These are phyloP conservation scores for Xenoacremonium recifei DNA, from an alignment of 2,329 filamentous ascomycete genomes.

Conservation along the genomic window DNA sequence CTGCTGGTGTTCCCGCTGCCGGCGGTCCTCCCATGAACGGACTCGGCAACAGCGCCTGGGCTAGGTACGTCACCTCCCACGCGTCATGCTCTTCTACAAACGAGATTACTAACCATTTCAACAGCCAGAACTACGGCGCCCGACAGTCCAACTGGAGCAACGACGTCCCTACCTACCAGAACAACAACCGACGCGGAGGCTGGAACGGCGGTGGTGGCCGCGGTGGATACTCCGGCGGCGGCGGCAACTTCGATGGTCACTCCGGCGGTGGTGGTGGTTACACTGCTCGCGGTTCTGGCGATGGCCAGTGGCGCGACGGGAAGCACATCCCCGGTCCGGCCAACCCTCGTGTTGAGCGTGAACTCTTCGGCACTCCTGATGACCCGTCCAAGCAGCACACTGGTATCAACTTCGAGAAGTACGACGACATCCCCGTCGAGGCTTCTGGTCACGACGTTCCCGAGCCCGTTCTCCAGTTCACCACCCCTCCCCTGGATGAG, in stretches of 20 bases:
- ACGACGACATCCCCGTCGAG: conserved; percentile 98
- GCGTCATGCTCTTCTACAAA: background rate
- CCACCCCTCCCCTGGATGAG: conserved; percentile 91
- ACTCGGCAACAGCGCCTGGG: conserved; percentile 64
- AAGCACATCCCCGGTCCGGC: conserved; percentile 90
- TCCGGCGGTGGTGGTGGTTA: conserved; percentile 52
- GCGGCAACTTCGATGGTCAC: conserved; percentile 83
- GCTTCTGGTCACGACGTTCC: conserved; percentile 92
- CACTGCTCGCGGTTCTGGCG: conserved; percentile 77
- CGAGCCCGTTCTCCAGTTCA: conserved; percentile 86
- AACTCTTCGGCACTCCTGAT: conserved; percentile 88
- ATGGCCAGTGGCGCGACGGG: conserved; percentile 94
- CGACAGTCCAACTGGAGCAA: conserved; percentile 35
- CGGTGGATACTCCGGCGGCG: conserved; percentile 46
- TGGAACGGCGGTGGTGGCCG: conserved; percentile 37
- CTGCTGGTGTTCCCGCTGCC: conserved; percentile 14
- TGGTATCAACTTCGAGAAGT: conserved; percentile 99
- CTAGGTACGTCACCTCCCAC: conserved; percentile 47
- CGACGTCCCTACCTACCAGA: conserved; percentile 26
- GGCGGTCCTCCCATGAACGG: conserved; percentile 37
- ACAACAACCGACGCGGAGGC: conserved; percentile 29
- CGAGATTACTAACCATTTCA: conserved; percentile 16
- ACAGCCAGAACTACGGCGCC: conserved; percentile 30
- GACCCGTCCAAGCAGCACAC: conserved; percentile 95
- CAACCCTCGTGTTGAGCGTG: conserved; percentile 88